A percentile compares a stretch with the other conserved stretches of the same genome.
Evolutionary conservation across 768 basidiomycete species (phyloP).

Genomic region (Lactifluus rugatus): DNA sequence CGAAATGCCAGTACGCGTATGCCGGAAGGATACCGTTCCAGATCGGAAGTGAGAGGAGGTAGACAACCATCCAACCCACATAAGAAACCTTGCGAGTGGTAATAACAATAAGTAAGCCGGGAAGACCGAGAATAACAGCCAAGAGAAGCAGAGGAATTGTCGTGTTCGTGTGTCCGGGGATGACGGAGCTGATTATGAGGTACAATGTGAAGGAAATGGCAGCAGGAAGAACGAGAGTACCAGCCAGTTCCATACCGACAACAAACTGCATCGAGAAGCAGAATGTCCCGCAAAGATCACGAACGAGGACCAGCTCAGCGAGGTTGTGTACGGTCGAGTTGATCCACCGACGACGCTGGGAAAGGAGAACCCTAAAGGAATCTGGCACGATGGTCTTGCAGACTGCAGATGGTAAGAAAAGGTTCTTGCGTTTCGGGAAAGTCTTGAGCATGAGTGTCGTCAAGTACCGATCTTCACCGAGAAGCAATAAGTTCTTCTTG

Average conservation of each 20-base stretch:
- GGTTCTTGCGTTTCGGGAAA: slow-evolving; percentile 98
- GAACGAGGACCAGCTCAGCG: slow-evolving; percentile 86
- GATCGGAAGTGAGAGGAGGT: slow-evolving; percentile 84
- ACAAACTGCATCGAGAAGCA: slow-evolving; percentile 99
- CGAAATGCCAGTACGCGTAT: slow-evolving; percentile 99
- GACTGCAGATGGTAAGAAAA: slow-evolving; percentile 97
- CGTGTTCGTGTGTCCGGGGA: slow-evolving; percentile 68
- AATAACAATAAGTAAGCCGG: slow-evolving; percentile 90
- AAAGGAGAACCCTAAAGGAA: slow-evolving; percentile 85
- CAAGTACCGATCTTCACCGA: slow-evolving; percentile 98
- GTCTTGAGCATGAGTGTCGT: slow-evolving; percentile 97
- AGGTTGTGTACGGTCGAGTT: slow-evolving; percentile 98
- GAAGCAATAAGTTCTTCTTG: slow-evolving; percentile 95
- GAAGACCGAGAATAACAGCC: slow-evolving; percentile 90
- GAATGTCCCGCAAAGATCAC: slow-evolving; percentile 99
- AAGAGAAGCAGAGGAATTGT: slow-evolving; percentile 89
- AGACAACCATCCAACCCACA: slow-evolving; percentile 95
- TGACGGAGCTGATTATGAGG: slow-evolving; percentile 79
- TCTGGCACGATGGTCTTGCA: slow-evolving; percentile 99
- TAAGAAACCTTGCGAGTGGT: slow-evolving; percentile 92
- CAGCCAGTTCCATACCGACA: slow-evolving; percentile 95
- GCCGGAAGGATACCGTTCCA: slow-evolving; percentile 96
- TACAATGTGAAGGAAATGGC: slow-evolving; percentile 97
- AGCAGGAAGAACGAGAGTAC: slow-evolving; percentile 92
- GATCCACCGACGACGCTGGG: slow-evolving; percentile 98